Conservation (phyloP, 164 flowering plant species). For the Magnolia kwangsiensis region DNA sequence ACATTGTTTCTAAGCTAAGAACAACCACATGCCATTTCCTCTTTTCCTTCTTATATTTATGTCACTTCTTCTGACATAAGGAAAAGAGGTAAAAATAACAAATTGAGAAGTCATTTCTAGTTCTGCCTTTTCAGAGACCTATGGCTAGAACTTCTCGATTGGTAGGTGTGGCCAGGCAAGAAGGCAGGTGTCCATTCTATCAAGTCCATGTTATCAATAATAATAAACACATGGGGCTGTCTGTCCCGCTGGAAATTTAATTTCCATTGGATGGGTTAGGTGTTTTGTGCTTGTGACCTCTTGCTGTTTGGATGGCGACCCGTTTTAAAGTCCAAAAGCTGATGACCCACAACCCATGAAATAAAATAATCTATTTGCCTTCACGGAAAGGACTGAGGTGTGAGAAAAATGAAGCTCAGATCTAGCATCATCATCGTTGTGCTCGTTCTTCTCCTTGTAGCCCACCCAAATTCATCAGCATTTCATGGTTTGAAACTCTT, state of each 20-base stretch:
- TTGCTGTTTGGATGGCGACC: conserved; percentile 47
- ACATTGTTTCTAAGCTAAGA: too few species aligned
- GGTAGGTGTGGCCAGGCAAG: too few species aligned
- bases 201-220: conserved; percentile 18
- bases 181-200: background rate
- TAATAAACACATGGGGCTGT: conserved; percentile 53
- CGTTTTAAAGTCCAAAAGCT: conserved; percentile 28
- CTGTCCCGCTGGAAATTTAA: conserved; percentile 6
- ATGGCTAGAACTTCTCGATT: too few species aligned
- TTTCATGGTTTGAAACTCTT: too few species aligned
- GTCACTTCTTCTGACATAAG: too few species aligned
- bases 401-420: conserved; percentile 35
- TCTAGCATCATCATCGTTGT: conserved; percentile 7
- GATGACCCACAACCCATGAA: background rate
- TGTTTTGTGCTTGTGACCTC: conserved; percentile 15
- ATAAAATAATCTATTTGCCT: background rate
- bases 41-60: too few species aligned
- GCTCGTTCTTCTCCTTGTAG: conserved; percentile 18
- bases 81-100: too few species aligned
- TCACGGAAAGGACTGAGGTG: background rate
- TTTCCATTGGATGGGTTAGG: background rate
- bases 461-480: conserved; percentile 7
- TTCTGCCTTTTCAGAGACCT: too few species aligned
- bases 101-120: too few species aligned
- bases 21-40: too few species aligned